Conservation (phyloP, 2,329 filamentous ascomycete genomes). For the Reticulascus tulasneorum region DNA sequence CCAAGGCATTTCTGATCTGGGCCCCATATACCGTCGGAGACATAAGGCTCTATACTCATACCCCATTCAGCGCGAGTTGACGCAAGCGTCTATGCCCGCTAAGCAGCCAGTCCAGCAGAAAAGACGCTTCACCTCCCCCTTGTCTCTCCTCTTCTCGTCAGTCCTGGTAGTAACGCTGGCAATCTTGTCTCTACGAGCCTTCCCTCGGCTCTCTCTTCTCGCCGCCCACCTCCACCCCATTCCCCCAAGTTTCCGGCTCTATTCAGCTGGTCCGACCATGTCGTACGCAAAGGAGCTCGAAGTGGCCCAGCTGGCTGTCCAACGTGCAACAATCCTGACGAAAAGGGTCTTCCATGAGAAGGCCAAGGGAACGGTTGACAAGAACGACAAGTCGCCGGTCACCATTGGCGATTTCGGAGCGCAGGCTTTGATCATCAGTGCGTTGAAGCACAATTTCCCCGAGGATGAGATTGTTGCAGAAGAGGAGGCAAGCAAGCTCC, state of each 20-base stretch:
- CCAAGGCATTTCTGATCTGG: too few relatives aligned
- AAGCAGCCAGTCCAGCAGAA: conserved; percentile 6
- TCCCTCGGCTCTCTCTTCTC: conserved; percentile 19
- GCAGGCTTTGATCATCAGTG: conserved; percentile 91
- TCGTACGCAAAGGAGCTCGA: conserved; percentile 73
- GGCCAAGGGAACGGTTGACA: conserved; percentile 89
- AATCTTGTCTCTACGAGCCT: conserved; percentile 14
- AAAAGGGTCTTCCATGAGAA: conserved; percentile 66
- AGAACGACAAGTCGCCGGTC: conserved; percentile 93
- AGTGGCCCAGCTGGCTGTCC: conserved; percentile 83
- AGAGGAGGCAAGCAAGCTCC: conserved; percentile 81
- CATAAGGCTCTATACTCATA: too few relatives aligned
- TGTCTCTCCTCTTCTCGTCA: conserved; percentile 10
- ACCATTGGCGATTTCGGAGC: conserved; percentile 98
- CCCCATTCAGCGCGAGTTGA: too few relatives aligned
- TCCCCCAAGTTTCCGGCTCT: conserved; percentile 11
- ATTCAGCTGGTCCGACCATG: conserved; percentile 25
- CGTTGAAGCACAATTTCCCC: conserved; percentile 86
- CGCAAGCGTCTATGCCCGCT: too few relatives aligned
- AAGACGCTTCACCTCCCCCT: not conserved
- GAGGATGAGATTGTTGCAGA: conserved; percentile 89
- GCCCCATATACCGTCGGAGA: too few relatives aligned
- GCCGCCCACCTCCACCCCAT: conserved; percentile 7
- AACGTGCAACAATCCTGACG: conserved; percentile 61
- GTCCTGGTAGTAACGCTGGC: conserved; percentile 14